A percentile compares a stretch with the other conserved stretches of the same genome.
Conservation (phyloP, 108 stramenopile genomes). For the Cyclotella sp. region DNA sequence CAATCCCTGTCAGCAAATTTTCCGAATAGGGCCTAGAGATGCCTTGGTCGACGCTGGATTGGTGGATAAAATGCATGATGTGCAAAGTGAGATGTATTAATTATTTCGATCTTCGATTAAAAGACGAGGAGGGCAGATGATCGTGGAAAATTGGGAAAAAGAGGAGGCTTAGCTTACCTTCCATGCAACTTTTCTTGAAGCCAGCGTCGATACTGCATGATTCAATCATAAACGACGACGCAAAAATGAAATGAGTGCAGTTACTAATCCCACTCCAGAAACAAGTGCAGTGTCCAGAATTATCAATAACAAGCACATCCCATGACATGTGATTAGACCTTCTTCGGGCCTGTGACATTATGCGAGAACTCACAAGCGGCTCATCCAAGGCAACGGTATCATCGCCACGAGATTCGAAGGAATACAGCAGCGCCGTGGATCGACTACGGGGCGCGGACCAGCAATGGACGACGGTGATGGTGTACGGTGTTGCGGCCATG, state of each 20-base stretch:
- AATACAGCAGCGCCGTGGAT: constrained; percentile 92
- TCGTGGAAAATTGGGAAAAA: neutral
- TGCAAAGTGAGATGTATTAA: neutral
- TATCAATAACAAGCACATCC: neutral
- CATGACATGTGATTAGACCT: neutral
- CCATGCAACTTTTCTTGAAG: constrained; percentile 49
- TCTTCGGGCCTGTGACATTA: neutral
- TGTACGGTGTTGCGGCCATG: neutral
- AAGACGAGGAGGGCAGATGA: neutral
- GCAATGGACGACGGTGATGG: constrained; percentile 85
- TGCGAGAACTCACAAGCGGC: constrained; percentile 50
- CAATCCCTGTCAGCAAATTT: constrained; percentile 60
- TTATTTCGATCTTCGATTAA: too few relatives aligned
- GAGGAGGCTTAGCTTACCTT: neutral
- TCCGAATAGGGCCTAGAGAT: constrained; percentile 73
- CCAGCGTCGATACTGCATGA: constrained; percentile 70
- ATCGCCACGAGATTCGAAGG: constrained; percentile 73
- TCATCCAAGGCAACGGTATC: constrained; percentile 87
- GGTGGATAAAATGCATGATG: too few relatives aligned
- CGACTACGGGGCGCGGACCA: constrained; percentile 93
- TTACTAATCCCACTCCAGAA: too few relatives aligned
- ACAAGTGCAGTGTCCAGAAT: too few relatives aligned
- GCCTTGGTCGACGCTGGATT: constrained; percentile 22
- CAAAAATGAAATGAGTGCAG: neutral
- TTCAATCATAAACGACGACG: neutral